phyloP scores from a whole-genome alignment of 148 eudicot species.

The Fagopyrum homotropicum region DNA sequence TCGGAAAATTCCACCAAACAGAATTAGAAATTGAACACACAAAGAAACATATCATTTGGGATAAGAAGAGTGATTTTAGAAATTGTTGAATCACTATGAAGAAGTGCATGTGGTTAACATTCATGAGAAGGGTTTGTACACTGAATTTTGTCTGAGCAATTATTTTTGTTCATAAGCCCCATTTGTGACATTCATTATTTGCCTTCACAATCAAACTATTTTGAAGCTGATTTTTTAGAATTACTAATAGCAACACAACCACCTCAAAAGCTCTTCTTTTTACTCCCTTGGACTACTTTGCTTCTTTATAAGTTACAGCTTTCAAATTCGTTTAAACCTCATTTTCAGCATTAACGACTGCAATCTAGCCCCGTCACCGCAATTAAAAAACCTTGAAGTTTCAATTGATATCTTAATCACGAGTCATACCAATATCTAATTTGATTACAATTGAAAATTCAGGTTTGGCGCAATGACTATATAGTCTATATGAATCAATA shows the following conservation, averaged over 20 bases:
- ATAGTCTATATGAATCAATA: background rate
- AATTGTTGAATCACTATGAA: no score
- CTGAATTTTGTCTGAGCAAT: no score
- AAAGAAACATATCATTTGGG: no score
- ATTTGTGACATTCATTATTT: no score
- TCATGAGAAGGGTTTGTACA: no score
- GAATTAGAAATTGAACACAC: background rate
- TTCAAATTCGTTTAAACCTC: background rate
- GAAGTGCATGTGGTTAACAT: no score
- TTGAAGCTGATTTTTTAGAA: background rate
- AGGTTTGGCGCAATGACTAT: background rate
- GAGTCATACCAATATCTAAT: background rate
- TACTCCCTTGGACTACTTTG: background rate
- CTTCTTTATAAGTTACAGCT: background rate
- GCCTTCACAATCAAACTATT: background rate
- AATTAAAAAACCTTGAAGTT: background rate
- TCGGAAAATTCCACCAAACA: constrained; percentile 1
- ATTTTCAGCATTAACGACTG: background rate
- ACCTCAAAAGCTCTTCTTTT: background rate
- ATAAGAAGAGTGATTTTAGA: no score
- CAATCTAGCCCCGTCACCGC: background rate
- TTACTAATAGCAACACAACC: background rate
- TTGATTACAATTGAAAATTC: background rate
- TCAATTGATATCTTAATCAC: background rate
- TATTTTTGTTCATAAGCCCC: no score